Evolutionary conservation across 257 asterid genomes (phyloP), one percentile per base, ranked within the genome.

Genomic region (Schizonepeta tenuifolia): DNA sequence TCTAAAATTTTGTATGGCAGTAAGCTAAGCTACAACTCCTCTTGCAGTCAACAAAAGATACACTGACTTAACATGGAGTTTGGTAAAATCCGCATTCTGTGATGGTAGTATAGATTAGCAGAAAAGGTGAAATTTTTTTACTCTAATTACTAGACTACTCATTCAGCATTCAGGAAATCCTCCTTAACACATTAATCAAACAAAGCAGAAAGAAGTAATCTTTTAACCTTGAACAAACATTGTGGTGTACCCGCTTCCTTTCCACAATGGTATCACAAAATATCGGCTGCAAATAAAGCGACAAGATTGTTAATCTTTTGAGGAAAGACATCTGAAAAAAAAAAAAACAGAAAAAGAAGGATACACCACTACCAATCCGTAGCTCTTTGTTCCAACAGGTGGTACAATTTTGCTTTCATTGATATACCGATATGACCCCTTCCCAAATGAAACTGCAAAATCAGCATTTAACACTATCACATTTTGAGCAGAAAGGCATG

Each of bases 181-280:
- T 53, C 56, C 26, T n/a, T 55, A 57, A 4, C 67, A 14, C 18
- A n/a, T 54, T 65, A 22, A 65, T 77, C 7, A 22, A 54, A 75
- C 28, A 75, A 53, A 69, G 31, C 26, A 12, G 53, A 21, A n/a
- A 66, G 61, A 78, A 12, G 66, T 46, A 38, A 72, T 44, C 44
- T 17, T 28, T 71, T 73, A 71, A 94, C 99, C 97, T 89, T 94
- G 97, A 68, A 89, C 70, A 80, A 91, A 91, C 97, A 91, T 94
- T 9, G 95, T 88, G 51, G 91, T 77, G 81, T 94, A 89, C 72
- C 99, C 98, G 69, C 83, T 84, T 85, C 97, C 99, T 83, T 82
- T 94, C 99, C 99, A 89, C 80, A 91, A 35, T 3, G 97, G 97
- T 79, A 91, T 78, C 83, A 89, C 99, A 80, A 94, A 94, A 77